Percentiles rank a stretch among this genome's conserved stretches.
Evolutionary conservation across 2,329 filamentous ascomycete genomes (phyloP).

Genomic region (Pseudogymnoascus sp.): DNA sequence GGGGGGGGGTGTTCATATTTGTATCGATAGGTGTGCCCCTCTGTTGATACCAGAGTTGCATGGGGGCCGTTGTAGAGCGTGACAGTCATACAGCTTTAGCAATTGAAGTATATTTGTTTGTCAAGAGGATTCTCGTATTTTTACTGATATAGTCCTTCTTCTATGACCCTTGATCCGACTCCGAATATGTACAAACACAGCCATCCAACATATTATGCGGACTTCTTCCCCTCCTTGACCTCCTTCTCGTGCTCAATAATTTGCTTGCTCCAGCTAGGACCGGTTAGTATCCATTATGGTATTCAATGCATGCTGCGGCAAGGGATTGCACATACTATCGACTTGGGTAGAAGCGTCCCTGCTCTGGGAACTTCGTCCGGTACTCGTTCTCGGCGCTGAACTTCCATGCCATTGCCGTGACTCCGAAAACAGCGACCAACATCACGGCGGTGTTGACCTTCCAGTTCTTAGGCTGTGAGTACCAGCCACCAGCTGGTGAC

Average conservation of each 20-base stretch:
- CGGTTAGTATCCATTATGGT: constrained; percentile 22
- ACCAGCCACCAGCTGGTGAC: constrained; percentile 98
- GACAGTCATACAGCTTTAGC: not conserved
- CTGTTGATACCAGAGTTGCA: not conserved
- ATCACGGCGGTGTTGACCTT: constrained; percentile 80
- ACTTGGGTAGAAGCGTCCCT: constrained; percentile 72
- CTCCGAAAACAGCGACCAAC: constrained; percentile 56
- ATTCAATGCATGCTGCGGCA: not conserved
- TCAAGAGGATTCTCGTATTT: constrained; percentile 6
- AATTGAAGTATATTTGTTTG: constrained; percentile 9
- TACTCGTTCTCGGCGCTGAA: constrained; percentile 66
- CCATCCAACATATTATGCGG: not conserved
- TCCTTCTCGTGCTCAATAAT: constrained; percentile 60
- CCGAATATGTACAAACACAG: constrained; percentile 9
- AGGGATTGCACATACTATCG: constrained; percentile 58
- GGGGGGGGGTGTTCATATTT: not conserved
- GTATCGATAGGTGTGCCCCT: constrained; percentile 2
- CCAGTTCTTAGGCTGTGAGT: constrained; percentile 91
- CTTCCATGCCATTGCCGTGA: constrained; percentile 60
- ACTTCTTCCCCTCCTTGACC: constrained; percentile 31
- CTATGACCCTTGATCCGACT: constrained; percentile 6
- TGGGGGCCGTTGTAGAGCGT: constrained; percentile 5
- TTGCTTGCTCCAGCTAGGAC: constrained; percentile 59
- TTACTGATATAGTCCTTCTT: constrained; percentile 2
- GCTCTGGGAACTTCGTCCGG: constrained; percentile 67